phyloP scores from a whole-genome alignment of 2,329 filamentous ascomycete species.

The Calonectria ilicicola region DNA sequence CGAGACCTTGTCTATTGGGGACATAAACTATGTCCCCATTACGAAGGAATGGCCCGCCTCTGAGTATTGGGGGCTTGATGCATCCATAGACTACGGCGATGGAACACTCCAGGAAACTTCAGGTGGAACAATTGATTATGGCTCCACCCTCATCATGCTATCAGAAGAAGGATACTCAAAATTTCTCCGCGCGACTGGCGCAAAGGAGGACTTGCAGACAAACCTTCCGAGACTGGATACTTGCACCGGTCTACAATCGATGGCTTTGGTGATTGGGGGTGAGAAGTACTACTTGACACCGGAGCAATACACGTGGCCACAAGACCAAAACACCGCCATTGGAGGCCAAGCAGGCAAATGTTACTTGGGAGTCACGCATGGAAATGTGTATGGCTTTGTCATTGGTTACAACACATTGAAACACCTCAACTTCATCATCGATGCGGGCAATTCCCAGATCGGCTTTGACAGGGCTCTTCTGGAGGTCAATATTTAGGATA shows the following conservation, averaged over 20 bases:
- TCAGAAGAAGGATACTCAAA: background rate
- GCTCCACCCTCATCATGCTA: fast-evolving
- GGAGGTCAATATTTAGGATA: background rate
- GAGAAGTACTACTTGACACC: background rate
- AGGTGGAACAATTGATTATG: background rate
- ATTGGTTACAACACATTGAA: background rate
- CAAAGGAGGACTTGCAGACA: fast-evolving
- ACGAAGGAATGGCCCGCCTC: background rate
- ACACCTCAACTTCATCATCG: background rate
- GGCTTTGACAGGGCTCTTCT: background rate
- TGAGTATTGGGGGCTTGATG: background rate
- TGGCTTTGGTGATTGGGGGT: background rate
- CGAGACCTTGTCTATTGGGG: background rate
- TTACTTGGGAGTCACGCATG: background rate
- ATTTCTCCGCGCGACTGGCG: background rate
- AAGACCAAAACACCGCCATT: background rate
- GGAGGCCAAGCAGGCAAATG: background rate
- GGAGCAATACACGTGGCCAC: background rate
- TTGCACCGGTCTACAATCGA: background rate
- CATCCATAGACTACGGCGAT: background rate
- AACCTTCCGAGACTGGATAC: background rate
- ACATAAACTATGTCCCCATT: background rate
- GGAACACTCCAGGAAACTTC: background rate
- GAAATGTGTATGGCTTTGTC: background rate
- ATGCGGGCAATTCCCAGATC: background rate